A percentile compares a stretch with the other conserved stretches of the same genome.
Conservation (phyloP, 148 eudicot species). For the Chenopodium album region DNA sequence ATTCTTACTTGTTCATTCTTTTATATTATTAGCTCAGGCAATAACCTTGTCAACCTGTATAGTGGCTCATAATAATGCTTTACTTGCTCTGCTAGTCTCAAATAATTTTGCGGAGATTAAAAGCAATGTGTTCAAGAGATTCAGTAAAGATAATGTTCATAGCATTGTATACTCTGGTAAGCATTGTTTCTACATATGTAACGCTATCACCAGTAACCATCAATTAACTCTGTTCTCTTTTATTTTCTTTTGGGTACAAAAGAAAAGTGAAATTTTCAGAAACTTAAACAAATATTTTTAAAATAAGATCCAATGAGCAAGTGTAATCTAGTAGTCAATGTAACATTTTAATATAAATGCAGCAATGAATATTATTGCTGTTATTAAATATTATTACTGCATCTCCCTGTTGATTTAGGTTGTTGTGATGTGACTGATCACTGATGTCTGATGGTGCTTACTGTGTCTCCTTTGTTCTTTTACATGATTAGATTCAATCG, state of each 20-base stretch:
- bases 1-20: conserved; percentile 81
- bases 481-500: conserved; percentile 72
- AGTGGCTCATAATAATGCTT: conserved; percentile 94
- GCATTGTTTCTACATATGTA: conserved; percentile 23
- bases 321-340: neutral
- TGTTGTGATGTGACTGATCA: neutral
- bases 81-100: conserved; percentile 87
- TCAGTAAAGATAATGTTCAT: conserved; percentile 90
- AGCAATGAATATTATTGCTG: neutral
- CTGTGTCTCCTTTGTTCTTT: conserved; percentile 23
- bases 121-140: conserved; percentile 95
- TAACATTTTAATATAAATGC: neutral
- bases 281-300: no score
- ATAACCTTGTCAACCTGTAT: conserved; percentile 95
- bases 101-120: conserved; percentile 95
- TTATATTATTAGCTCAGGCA: conserved; percentile 90
- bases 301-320: neutral
- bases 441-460: conserved; percentile 1
- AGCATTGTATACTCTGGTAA: conserved; percentile 84
- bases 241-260: neutral
- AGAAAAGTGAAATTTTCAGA: neutral
- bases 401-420: neutral
- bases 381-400: neutral
- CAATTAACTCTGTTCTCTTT: neutral
- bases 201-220: neutral